Evolutionary conservation across 139 green algal species (phyloP).

Genomic region (Coccomyxa sp.): DNA sequence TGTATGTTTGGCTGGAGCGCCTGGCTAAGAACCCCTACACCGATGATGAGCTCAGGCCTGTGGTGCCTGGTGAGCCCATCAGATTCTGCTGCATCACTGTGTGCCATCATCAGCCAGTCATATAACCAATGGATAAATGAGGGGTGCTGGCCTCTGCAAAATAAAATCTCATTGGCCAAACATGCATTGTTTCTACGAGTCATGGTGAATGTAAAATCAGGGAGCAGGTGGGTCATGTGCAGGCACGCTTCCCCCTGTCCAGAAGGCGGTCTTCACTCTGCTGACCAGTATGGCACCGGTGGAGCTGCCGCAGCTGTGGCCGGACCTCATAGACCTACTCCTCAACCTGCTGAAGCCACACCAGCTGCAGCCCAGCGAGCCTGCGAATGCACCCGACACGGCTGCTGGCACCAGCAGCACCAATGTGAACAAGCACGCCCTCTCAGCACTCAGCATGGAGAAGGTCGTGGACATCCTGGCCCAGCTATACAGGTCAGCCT

Average conservation of each 20-base stretch:
- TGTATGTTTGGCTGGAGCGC: constrained; percentile 65
- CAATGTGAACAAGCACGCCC: constrained; percentile 13
- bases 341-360: constrained; percentile 29
- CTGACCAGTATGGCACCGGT: constrained; percentile 47
- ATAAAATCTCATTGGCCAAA: too few relatives aligned
- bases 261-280: constrained; percentile 64
- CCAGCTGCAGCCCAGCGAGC: constrained; percentile 20
- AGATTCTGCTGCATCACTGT: too few relatives aligned
- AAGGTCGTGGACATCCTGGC: constrained; percentile 10
- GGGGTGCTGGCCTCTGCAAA: too few relatives aligned
- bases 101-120: too few relatives aligned
- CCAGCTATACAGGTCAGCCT: constrained; percentile 14
- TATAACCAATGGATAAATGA: too few relatives aligned
- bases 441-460: constrained; percentile 17
- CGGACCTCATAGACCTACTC: constrained; percentile 35
- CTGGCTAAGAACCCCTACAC: constrained; percentile 61
- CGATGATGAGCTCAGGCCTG: constrained; percentile 40
- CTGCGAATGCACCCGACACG: constrained; percentile 10
- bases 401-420: constrained; percentile 1
- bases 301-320: constrained; percentile 54
- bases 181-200: too few relatives aligned
- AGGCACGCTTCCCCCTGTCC: constrained; percentile 63
- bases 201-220: not conserved
- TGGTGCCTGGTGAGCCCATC: constrained; percentile 11
- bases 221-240: not conserved